Evolutionary conservation across 495 filamentous ascomycete genomes (phyloP).

Genomic region (Aspergillus campestris): DNA sequence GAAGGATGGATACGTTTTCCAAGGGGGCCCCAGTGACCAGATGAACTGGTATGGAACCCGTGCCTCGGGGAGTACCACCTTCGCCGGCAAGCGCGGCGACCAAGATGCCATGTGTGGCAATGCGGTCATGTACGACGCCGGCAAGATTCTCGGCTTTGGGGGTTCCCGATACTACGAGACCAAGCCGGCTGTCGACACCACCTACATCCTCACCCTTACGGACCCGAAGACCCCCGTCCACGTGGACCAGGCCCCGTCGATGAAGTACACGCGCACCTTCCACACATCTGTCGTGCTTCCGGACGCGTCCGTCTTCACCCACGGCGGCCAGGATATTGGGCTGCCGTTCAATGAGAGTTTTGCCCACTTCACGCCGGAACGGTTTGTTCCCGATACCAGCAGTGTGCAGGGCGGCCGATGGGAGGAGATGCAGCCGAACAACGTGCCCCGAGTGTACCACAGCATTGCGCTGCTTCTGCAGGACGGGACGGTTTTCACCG

Average conservation of each 20-base stretch:
- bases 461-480: no score
- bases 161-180: constrained; percentile 40
- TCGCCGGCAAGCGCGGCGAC: constrained; percentile 32
- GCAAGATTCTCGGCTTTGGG: constrained; percentile 47
- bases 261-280: constrained; percentile 42
- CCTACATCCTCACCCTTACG: constrained; percentile 42
- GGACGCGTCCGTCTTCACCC: constrained; percentile 47
- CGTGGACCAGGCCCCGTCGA: constrained; percentile 26
- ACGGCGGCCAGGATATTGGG: constrained; percentile 42
- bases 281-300: constrained; percentile 49
- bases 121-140: constrained; percentile 52
- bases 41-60: constrained; percentile 52
- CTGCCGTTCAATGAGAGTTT: constrained; percentile 42
- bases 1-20: constrained; percentile 45
- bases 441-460: no score
- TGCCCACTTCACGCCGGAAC: constrained; percentile 36
- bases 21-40: constrained; percentile 44
- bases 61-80: constrained; percentile 26
- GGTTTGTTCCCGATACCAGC: constrained; percentile 38
- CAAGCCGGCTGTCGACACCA: constrained; percentile 28
- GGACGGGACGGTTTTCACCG: no score
- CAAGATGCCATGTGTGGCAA: constrained; percentile 46
- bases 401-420: no score
- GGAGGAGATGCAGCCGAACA: no score
- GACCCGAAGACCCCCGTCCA: constrained; percentile 14